phyloP scores from a whole-genome alignment of 1,139 yeast species.

The Kluyveromyces sp. region DNA sequence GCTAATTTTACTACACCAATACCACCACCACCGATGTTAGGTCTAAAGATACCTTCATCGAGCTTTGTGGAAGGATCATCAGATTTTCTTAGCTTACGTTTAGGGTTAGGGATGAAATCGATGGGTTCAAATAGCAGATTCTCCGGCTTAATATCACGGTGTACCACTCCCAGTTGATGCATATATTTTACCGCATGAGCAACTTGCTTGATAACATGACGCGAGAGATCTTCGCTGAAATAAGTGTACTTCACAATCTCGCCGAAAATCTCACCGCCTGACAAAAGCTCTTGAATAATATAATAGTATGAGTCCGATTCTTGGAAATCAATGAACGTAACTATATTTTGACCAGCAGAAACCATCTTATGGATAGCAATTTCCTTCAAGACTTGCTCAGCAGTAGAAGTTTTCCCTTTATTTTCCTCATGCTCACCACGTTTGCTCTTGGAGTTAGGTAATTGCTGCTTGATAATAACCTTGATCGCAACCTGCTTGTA shows the following conservation, averaged over 20 bases:
- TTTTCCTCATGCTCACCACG: conserved; percentile 8
- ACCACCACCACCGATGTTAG: conserved; percentile 83
- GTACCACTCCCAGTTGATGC: conserved; percentile 83
- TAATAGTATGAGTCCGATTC: conserved; percentile 63
- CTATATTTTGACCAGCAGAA: conserved; percentile 44
- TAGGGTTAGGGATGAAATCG: conserved; percentile 47
- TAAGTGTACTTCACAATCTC: conserved; percentile 88
- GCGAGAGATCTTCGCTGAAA: conserved; percentile 74
- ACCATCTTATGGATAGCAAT: conserved; percentile 48
- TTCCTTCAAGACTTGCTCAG: conserved; percentile 59
- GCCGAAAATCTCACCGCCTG: conserved; percentile 93
- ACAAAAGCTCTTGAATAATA: conserved; percentile 73
- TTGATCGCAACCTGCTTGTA: conserved; percentile 57
- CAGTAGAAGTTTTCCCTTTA: conserved; percentile 19
- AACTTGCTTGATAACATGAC: conserved; percentile 80
- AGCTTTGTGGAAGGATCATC: conserved; percentile 64
- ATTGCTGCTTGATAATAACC: conserved; percentile 64
- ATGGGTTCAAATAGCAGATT: conserved; percentile 78
- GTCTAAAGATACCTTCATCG: conserved; percentile 79
- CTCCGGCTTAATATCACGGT: conserved; percentile 93
- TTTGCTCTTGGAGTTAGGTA: conserved; percentile 25
- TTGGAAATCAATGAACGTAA: conserved; percentile 58
- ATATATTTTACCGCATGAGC: conserved; percentile 75
- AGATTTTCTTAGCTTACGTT: conserved; percentile 48
- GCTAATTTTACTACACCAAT: conserved; percentile 82